Evolutionary conservation across 2,329 filamentous ascomycete species (phyloP).

Genomic region (Penicillium polonicum): DNA sequence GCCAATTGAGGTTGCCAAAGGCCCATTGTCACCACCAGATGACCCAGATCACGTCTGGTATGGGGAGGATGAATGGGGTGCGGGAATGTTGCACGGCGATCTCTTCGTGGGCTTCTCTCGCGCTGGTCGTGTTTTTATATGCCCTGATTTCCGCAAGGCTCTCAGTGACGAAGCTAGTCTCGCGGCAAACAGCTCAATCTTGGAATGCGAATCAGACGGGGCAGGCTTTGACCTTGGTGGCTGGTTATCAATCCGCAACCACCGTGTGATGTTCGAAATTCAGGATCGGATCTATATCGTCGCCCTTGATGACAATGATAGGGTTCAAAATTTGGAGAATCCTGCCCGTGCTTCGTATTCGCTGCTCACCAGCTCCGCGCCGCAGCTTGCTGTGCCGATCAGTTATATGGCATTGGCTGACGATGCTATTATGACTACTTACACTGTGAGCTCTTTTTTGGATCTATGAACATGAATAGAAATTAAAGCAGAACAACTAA

Average conservation of each 20-base stretch:
- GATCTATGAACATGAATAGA: neutral
- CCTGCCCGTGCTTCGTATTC: constrained; percentile 32
- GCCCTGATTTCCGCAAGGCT: constrained; percentile 44
- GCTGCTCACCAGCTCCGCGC: constrained; percentile 38
- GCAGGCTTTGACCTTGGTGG: constrained; percentile 48
- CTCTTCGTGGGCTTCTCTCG: constrained; percentile 48
- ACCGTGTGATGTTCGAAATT: constrained; percentile 47
- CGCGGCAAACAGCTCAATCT: constrained; percentile 30
- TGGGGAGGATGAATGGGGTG: constrained; percentile 49
- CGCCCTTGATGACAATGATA: constrained; percentile 38
- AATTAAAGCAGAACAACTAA: constrained; percentile 12
- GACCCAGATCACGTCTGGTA: constrained; percentile 29
- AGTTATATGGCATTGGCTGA: constrained; percentile 51
- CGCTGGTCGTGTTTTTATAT: constrained; percentile 46
- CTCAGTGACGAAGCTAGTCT: constrained; percentile 30
- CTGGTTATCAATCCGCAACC: constrained; percentile 46
- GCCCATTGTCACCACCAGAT: constrained; percentile 25
- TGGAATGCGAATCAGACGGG: constrained; percentile 46
- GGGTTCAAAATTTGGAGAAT: constrained; percentile 22
- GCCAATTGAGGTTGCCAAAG: constrained; percentile 29
- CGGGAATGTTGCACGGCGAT: constrained; percentile 45
- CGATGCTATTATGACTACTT: constrained; percentile 50
- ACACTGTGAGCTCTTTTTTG: constrained; percentile 32
- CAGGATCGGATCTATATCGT: constrained; percentile 46
- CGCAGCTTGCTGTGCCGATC: constrained; percentile 44